phyloP scores from a whole-genome alignment of 2,329 filamentous ascomycete species.

The Thielaviopsis musarum region DNA sequence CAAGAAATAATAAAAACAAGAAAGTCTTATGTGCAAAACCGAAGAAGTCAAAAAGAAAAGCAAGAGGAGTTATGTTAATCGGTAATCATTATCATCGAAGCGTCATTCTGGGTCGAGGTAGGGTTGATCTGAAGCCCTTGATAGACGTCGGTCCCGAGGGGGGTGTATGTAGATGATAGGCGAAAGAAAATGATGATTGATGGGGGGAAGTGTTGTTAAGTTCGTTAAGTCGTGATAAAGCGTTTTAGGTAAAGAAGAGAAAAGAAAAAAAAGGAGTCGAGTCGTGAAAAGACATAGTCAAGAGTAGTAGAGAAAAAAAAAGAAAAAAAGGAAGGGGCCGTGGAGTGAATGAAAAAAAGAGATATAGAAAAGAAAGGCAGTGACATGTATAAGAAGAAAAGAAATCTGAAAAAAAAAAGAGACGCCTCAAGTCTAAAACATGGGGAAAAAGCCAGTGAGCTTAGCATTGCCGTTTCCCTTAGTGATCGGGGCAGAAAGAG shows the following conservation, averaged over 20 bases:
- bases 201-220: not conserved
- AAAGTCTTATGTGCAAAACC: not conserved
- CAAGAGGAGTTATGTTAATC: not conserved
- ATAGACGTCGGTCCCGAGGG: not conserved
- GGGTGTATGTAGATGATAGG: not conserved
- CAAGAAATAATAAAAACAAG: not conserved
- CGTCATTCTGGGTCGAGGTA: not conserved
- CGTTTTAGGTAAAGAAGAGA: constrained; percentile 13
- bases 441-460: constrained; percentile 12
- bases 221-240: constrained; percentile 18
- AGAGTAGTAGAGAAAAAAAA: not conserved
- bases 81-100: not conserved
- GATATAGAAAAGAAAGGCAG: not conserved
- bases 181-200: not conserved
- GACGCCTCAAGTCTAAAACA: constrained; percentile 3
- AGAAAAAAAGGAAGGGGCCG: not conserved
- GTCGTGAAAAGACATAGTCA: not conserved
- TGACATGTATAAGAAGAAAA: not conserved
- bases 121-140: not conserved
- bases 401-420: not conserved
- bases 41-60: not conserved
- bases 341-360: not conserved
- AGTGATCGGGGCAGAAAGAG: constrained; percentile 19
- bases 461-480: constrained; percentile 15
- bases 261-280: not conserved